Evolutionary conservation across 2,329 filamentous ascomycete genomes (phyloP), one percentile per base, ranked within the genome.

Genomic region (Microdochium nivale): DNA sequence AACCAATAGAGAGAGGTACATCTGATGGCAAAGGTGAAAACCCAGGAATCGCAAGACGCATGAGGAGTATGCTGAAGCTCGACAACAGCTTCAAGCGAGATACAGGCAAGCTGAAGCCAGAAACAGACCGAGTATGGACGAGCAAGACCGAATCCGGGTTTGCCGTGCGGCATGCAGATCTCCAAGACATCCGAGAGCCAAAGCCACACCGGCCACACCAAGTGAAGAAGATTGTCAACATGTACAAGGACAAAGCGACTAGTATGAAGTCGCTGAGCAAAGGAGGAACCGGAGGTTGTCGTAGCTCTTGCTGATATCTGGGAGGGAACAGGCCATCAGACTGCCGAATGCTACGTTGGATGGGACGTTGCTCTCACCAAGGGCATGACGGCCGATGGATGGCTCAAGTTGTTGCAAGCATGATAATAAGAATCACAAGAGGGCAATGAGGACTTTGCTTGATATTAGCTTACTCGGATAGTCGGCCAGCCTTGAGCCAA

Each of bases 121-220:
- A 54, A 30, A 58, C 47, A 32, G 61, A 58, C 23, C 56, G 53
- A 14, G 58, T 56, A 23, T 61, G 61, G 54, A 57, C 55, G 49
- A 60, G 59, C 48, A 63, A 63, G 55, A 64, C 64, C n/a, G 59
- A 54, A 24, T 66, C 64, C 19, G 64, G 64, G n/a, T 67, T 67
- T 51, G 59, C 61, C 46, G 56, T 67, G 2, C 59, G 60, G 47
- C 59, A 64, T 47, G 53, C 59, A 30, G 55, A 56, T n/a, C 53
- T 62, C 27, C 54, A 62, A 44, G 61, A 61, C 21, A 57, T 66
- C 23, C 55, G 54, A 11, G 57, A 63, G 32, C 64, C 64, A 30
- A 60, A 55, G 32, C 64, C 64, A 2, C 52, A 55, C 35, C 58
- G 64, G 10, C 64, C 64, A 1, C 60, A 59, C 10, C 62, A 65